Percentiles rank a stretch among this genome's conserved stretches.
These are phyloP conservation scores for Penicillium daleae DNA, from an alignment of 495 filamentous ascomycete species.

Conservation along the genomic window DNA sequence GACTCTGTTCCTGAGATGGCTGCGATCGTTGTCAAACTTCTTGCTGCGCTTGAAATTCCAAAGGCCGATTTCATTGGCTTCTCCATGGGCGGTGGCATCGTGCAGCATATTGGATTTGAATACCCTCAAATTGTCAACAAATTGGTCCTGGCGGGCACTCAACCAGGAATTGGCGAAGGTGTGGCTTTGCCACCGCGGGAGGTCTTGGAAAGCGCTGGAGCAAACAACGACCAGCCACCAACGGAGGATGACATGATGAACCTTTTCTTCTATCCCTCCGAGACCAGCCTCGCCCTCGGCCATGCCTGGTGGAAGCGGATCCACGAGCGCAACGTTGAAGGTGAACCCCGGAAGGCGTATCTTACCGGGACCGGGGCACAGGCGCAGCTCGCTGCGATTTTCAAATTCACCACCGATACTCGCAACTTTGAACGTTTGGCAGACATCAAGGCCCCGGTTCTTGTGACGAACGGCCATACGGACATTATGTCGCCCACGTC, in stretches of 20 bases:
- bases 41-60: not conserved
- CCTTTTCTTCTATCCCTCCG: slow-evolving; percentile 7
- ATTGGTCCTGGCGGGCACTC: slow-evolving; percentile 6
- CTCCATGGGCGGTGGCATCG: slow-evolving; percentile 6
- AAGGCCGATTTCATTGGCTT: slow-evolving; percentile 11
- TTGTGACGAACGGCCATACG: slow-evolving; percentile 9
- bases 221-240: slow-evolving; percentile 7
- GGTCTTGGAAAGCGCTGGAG: slow-evolving; percentile 7
- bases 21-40: slow-evolving; percentile 6
- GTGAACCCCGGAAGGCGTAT: not conserved
- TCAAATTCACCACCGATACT: slow-evolving; percentile 9
- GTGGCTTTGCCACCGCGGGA: slow-evolving; percentile 7
- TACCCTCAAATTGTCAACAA: slow-evolving; percentile 8
- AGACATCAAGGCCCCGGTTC: slow-evolving; percentile 8
- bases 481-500: slow-evolving; percentile 7
- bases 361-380: slow-evolving; percentile 4
- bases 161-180: slow-evolving; percentile 6
- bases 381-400: slow-evolving; percentile 8
- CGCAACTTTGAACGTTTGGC: slow-evolving; percentile 5
- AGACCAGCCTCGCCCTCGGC: slow-evolving; percentile 8
- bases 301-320: slow-evolving; percentile 8
- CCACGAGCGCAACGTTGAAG: slow-evolving; percentile 5
- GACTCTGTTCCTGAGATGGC: slow-evolving; percentile 5
- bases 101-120: not conserved
- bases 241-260: slow-evolving; percentile 10